phyloP scores from a whole-genome alignment of 768 basidiomycete species.

The Mycena rebaudengoi region DNA sequence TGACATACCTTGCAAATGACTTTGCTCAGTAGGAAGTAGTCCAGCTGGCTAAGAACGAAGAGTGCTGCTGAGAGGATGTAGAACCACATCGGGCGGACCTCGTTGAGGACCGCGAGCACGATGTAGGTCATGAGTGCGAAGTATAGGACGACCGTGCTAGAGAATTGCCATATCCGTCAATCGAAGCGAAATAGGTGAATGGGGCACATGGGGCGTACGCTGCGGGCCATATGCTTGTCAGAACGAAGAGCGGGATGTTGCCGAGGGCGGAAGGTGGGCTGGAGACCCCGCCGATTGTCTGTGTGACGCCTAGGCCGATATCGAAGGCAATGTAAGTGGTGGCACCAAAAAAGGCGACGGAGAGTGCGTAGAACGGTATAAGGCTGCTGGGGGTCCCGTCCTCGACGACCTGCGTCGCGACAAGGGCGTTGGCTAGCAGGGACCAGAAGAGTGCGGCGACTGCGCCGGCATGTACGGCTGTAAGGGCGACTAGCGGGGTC shows the following conservation, averaged over 20 bases:
- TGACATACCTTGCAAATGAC: constrained; percentile 73
- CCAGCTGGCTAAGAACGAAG: constrained; percentile 84
- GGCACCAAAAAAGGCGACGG: constrained; percentile 68
- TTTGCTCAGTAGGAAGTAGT: constrained; percentile 81
- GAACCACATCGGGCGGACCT: constrained; percentile 81
- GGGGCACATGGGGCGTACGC: constrained; percentile 55
- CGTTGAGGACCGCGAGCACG: constrained; percentile 77
- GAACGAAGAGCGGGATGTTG: constrained; percentile 81
- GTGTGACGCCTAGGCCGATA: constrained; percentile 72
- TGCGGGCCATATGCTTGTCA: constrained; percentile 84
- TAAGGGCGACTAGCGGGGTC: constrained; percentile 70
- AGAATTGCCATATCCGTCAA: not conserved
- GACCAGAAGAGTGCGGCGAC: constrained; percentile 84
- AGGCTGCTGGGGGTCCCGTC: constrained; percentile 82
- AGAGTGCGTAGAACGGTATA: constrained; percentile 68
- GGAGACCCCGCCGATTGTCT: constrained; percentile 65
- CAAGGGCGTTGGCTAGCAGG: constrained; percentile 76
- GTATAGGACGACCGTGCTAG: constrained; percentile 73
- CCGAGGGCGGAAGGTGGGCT: constrained; percentile 63
- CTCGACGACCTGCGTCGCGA: constrained; percentile 92
- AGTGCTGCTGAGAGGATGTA: constrained; percentile 78
- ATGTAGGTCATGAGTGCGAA: constrained; percentile 83
- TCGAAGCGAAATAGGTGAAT: not conserved
- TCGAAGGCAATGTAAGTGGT: constrained; percentile 90
- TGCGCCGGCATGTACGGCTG: constrained; percentile 81